These are phyloP conservation scores for Euclidium syriacum DNA, from an alignment of 345 rosid species.

Conservation along the genomic window DNA sequence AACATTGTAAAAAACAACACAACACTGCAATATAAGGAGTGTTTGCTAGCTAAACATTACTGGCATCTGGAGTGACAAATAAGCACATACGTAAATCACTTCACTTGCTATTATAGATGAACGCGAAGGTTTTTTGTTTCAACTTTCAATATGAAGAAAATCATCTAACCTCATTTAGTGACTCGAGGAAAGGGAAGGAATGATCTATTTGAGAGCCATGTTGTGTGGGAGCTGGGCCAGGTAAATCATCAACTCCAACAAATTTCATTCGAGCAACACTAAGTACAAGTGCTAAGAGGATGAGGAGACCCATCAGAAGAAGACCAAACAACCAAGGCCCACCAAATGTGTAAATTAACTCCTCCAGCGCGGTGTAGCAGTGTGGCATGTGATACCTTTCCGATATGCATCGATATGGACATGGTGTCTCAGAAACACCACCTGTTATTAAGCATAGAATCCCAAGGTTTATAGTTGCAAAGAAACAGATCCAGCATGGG, in stretches of 20 bases:
- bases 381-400: constrained; percentile 96
- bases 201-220: constrained; percentile 92
- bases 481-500: neutral
- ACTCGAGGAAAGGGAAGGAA: constrained; percentile 96
- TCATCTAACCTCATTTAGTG: constrained; percentile 81
- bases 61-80: constrained; percentile 14
- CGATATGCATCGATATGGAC: constrained; percentile 85
- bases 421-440: constrained; percentile 83
- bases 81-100: neutral
- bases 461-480: constrained; percentile 11
- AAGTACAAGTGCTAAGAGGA: constrained; percentile 90
- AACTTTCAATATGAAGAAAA: constrained; percentile 7
- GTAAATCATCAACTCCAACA: constrained; percentile 91
- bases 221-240: constrained; percentile 88
- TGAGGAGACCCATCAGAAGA: constrained; percentile 76
- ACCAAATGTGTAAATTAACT: constrained; percentile 94
- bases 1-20: constrained; percentile 13
- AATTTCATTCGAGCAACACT: constrained; percentile 99
- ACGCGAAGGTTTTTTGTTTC: neutral
- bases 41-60: neutral
- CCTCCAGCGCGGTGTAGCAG: constrained; percentile 96
- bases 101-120: neutral
- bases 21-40: neutral
- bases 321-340: constrained; percentile 97
- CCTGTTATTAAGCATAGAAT: constrained; percentile 43